These are phyloP conservation scores for Marasmius fiardii DNA, from an alignment of 1,284 basidiomycete species.

Conservation along the genomic window DNA sequence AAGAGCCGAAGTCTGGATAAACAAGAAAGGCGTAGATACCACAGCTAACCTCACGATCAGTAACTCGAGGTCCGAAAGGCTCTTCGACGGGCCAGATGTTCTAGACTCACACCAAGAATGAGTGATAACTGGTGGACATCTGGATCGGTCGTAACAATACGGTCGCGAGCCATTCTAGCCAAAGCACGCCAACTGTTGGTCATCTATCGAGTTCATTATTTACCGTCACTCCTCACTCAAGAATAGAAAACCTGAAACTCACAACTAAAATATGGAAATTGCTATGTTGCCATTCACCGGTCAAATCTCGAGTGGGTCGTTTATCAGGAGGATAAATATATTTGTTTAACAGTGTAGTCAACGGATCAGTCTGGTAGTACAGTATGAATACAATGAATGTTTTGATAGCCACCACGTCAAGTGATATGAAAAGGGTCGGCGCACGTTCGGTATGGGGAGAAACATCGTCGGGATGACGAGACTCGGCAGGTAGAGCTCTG, in stretches of 20 bases:
- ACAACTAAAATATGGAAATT: slow-evolving; percentile 79
- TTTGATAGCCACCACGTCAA: slow-evolving; percentile 61
- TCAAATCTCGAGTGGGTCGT: slow-evolving; percentile 67
- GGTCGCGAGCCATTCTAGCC: slow-evolving; percentile 74
- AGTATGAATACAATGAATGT: slow-evolving; percentile 36
- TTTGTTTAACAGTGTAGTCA: slow-evolving; percentile 75
- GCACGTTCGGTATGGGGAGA: slow-evolving; percentile 79
- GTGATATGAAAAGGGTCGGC: slow-evolving; percentile 47
- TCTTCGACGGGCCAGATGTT: neutral
- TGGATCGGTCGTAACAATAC: slow-evolving; percentile 64
- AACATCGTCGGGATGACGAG: slow-evolving; percentile 73
- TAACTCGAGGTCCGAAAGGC: neutral
- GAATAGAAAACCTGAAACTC: slow-evolving; percentile 22
- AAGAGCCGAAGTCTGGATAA: slow-evolving; percentile 76
- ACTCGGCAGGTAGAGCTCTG: slow-evolving; percentile 56
- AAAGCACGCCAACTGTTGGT: slow-evolving; percentile 80
- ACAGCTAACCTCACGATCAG: slow-evolving; percentile 47
- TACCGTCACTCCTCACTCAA: neutral
- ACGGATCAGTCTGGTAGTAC: slow-evolving; percentile 69
- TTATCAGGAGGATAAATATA: slow-evolving; percentile 72
- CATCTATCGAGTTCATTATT: slow-evolving; percentile 49
- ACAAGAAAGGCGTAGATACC: slow-evolving; percentile 76
- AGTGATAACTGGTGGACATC: slow-evolving; percentile 52
- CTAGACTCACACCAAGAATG: slow-evolving; percentile 59
- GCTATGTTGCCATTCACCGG: slow-evolving; percentile 65